Evolutionary conservation across 2,329 filamentous ascomycete species (phyloP).

Genomic region (Didymella glomerata): DNA sequence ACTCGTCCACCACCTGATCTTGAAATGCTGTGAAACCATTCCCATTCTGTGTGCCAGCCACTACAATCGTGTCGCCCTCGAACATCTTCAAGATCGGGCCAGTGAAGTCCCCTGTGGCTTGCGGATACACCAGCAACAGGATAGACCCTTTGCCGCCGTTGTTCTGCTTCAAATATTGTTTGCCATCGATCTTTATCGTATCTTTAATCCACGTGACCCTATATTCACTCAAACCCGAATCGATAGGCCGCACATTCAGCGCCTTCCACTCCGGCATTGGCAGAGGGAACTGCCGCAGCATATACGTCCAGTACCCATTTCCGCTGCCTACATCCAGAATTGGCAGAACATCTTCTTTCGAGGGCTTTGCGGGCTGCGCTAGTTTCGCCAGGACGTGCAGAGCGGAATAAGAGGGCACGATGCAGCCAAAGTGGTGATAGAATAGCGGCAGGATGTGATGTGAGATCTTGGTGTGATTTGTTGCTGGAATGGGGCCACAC

Average conservation of each 20-base stretch:
- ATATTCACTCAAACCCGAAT: slow-evolving; percentile 74
- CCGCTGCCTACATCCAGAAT: slow-evolving; percentile 75
- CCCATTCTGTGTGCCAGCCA: slow-evolving; percentile 76
- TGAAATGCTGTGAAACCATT: slow-evolving; percentile 78
- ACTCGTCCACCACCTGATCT: slow-evolving; percentile 70
- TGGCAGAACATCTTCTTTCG: slow-evolving; percentile 52
- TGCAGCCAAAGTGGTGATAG: slow-evolving; percentile 82
- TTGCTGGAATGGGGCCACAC: slow-evolving; percentile 66
- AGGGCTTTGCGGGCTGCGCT: slow-evolving; percentile 46
- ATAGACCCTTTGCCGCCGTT: slow-evolving; percentile 63
- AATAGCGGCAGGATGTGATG: slow-evolving; percentile 76
- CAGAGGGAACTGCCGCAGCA: slow-evolving; percentile 74
- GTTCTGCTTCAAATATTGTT: slow-evolving; percentile 61
- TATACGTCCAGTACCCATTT: slow-evolving; percentile 78
- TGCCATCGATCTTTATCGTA: slow-evolving; percentile 69
- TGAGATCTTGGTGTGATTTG: slow-evolving; percentile 62
- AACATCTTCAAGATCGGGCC: slow-evolving; percentile 68
- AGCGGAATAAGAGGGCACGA: slow-evolving; percentile 72
- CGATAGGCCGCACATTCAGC: slow-evolving; percentile 68
- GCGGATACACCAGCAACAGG: slow-evolving; percentile 75
- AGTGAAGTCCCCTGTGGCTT: slow-evolving; percentile 74
- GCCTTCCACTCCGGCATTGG: slow-evolving; percentile 62
- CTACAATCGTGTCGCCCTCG: slow-evolving; percentile 69
- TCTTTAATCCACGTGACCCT: slow-evolving; percentile 73
- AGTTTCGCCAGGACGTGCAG: slow-evolving; percentile 68